Base-by-base conservation (phyloP, 2,329 filamentous ascomycete species). In the Zymoseptoria passerinii region DNA sequence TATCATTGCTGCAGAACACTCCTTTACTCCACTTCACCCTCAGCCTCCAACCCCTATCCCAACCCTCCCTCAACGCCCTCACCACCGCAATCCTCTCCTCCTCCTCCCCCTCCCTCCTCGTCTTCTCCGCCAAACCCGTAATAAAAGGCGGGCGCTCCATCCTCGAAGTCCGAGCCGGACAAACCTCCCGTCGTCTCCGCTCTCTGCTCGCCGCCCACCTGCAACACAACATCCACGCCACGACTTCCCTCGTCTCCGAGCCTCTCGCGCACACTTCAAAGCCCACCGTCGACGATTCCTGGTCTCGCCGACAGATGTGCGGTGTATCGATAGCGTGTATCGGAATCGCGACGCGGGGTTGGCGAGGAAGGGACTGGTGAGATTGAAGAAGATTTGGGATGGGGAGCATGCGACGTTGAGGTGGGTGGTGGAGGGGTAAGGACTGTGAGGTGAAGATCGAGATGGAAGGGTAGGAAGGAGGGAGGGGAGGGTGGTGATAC, bases 21-120 rank as follows among this genome's bases (percentile, higher is more conserved):
- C 59, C 60, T 8, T 67, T 81, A 6, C 64, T 73, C 28, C 79
- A 76, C 58, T 66, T 81, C 48, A 76, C 76, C 60, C 70, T 80
- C 40, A 72, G 73, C 6, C 71, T 74, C 56, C 63, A 60, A 13
- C 67, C 68, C 49, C 6, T 35, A 3, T 35, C 29, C 29, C 28
- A 28, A 10, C 29, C 29, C 6, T 13, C 29, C 29, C 1, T 2
- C 6, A n/a, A n/a, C n/a, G n/a, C n/a, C n/a, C n/a, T n/a, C n/a
- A n/a, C n/a, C n/a, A n/a, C n/a, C n/a, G n/a, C n/a, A n/a, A n/a
- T n/a, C n/a, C n/a, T n/a, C n/a, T n/a, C n/a, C n/a, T n/a, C n/a
- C n/a, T n/a, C n/a, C n/a, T n/a, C 29, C 16, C 29, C 1, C 29
- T 10, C 35, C 13, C 35, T 40, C 35, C 35, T 4, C 35, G n/a